A percentile compares a stretch with the other conserved stretches of the same genome.
Conservation (phyloP, 148 eudicot genomes). For the Polygonum maritimum region DNA sequence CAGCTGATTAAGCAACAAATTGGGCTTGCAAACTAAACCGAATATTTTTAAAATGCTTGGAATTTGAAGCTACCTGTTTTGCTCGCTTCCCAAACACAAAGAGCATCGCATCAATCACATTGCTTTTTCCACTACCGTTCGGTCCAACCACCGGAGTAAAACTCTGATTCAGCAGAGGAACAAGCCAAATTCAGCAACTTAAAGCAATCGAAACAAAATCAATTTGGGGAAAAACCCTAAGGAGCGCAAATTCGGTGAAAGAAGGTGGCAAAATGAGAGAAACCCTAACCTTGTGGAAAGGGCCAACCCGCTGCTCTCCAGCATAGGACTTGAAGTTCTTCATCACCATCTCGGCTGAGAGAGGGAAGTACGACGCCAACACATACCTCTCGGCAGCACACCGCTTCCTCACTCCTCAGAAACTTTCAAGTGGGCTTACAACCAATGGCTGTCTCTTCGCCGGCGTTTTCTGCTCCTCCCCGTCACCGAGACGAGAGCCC, state of each 20-base stretch:
- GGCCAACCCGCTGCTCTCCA: constrained; percentile 97
- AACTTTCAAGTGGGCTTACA: too few species aligned
- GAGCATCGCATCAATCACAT: constrained; percentile 96
- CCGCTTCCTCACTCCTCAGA: too few species aligned
- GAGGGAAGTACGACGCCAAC: too few species aligned
- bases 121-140: constrained; percentile 97
- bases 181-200: constrained; percentile 2
- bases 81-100: constrained; percentile 96
- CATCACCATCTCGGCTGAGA: constrained; percentile 64
- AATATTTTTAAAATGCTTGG: too few species aligned
- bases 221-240: neutral
- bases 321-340: constrained; percentile 91
- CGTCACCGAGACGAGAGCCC: too few species aligned
- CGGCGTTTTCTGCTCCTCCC: too few species aligned
- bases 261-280: constrained; percentile 15
- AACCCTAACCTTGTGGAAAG: constrained; percentile 96
- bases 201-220: neutral
- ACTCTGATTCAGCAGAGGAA: constrained; percentile 35
- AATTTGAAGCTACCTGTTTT: constrained; percentile 49
- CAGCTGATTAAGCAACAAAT: neutral
- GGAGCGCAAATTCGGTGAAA: neutral
- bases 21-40: neutral
- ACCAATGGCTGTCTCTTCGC: too few species aligned
- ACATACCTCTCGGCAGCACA: too few species aligned
- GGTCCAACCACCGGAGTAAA: constrained; percentile 98